These are phyloP conservation scores for Lepidium didymum DNA, from an alignment of 345 rosid genomes.

Conservation along the genomic window DNA sequence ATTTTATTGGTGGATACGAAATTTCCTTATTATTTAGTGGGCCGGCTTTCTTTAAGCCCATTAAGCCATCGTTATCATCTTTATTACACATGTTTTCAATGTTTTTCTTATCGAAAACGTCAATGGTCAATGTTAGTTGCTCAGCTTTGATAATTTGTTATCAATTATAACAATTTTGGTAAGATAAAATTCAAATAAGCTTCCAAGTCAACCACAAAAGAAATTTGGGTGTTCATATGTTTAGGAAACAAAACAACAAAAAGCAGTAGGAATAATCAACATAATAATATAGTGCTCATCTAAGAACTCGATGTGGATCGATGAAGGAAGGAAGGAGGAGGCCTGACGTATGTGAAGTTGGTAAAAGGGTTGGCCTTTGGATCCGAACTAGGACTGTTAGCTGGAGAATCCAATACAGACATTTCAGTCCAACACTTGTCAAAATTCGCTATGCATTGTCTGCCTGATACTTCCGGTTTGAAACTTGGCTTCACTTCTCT, in stretches of 20 bases:
- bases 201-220: background rate
- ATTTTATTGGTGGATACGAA: background rate
- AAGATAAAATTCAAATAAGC: background rate
- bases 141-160: background rate
- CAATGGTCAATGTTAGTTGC: conserved; percentile 7
- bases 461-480: conserved; percentile 72
- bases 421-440: conserved; percentile 86
- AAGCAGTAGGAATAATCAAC: background rate
- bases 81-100: background rate
- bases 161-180: background rate
- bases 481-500: conserved; percentile 77
- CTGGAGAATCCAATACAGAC: conserved; percentile 76
- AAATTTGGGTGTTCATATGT: background rate
- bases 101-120: background rate
- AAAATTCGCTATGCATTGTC: conserved; percentile 80
- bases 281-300: background rate
- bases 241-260: background rate
- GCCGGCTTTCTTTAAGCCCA: background rate
- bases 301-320: conserved; percentile 21
- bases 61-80: background rate
- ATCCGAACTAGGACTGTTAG: conserved; percentile 59
- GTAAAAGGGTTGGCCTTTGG: conserved; percentile 54
- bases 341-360: conserved; percentile 65
- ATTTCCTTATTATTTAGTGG: background rate
- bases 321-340: conserved; percentile 50